These are phyloP conservation scores for Arthroderma uncinatum DNA, from an alignment of 2,329 filamentous ascomycete genomes.

Conservation along the genomic window DNA sequence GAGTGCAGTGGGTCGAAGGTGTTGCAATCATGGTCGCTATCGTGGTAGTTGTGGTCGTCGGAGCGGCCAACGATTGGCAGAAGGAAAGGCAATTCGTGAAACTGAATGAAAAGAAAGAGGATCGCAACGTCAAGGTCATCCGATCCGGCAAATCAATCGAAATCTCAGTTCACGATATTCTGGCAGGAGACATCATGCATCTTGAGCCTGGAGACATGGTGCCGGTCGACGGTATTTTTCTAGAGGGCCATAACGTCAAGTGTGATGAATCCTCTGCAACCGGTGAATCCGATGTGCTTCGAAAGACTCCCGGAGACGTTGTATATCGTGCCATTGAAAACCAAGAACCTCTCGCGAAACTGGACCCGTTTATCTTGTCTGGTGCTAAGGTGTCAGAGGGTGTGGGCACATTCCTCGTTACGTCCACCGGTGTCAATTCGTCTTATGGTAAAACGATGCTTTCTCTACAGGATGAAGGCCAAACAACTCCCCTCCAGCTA, in stretches of 20 bases:
- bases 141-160: constrained; percentile 62
- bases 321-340: constrained; percentile 53
- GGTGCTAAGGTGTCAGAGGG: constrained; percentile 68
- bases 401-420: constrained; percentile 64
- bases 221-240: constrained; percentile 60
- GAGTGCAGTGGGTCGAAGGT: constrained; percentile 56
- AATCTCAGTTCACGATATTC: constrained; percentile 58
- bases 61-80: constrained; percentile 55
- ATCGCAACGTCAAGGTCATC: constrained; percentile 60
- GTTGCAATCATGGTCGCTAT: constrained; percentile 57
- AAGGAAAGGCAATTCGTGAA: constrained; percentile 56
- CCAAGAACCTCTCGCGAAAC: constrained; percentile 49
- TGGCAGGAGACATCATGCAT: constrained; percentile 63
- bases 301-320: constrained; percentile 54
- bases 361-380: constrained; percentile 72
- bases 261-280: constrained; percentile 67
- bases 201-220: constrained; percentile 64
- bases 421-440: constrained; percentile 61
- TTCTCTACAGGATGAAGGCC: constrained; percentile 62
- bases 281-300: constrained; percentile 62
- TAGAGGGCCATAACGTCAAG: constrained; percentile 54
- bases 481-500: constrained; percentile 66
- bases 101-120: constrained; percentile 65
- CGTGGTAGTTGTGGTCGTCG: constrained; percentile 52
- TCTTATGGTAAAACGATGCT: constrained; percentile 68